Base-by-base conservation (phyloP, 495 filamentous ascomycete species). In the Penicillium cataractarum region DNA sequence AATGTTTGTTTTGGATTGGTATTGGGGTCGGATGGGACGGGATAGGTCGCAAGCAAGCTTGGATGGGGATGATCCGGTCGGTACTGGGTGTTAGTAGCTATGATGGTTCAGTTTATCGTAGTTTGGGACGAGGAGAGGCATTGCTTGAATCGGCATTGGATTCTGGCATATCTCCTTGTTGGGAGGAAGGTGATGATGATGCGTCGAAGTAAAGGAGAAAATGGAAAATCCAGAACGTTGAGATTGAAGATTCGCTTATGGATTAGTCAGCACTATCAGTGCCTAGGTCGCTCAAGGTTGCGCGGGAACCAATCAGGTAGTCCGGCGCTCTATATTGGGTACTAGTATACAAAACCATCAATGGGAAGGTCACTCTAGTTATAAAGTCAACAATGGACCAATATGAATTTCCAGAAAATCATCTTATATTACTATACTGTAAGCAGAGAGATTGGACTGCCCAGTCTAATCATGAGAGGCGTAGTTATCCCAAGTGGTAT, bases 131-230 rank as follows among this genome's bases (percentile, higher is more conserved):
- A 17, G 32, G 3, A 50, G 31, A 46, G 6, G 19, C 6, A 26
- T 32, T 55, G n/a, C n/a, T 24, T 12, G 61, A 67, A 67, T 57
- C 39, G 50, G 1, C 65, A 67, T 67, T 42, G 50, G 13, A 64
- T 67, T 61, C 61, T 53, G 48, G 9, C 17, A 24, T 22, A 10
- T 37, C 21, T 9, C n/a, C n/a, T n/a, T n/a, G n/a, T n/a, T n/a
- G n/a, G n/a, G n/a, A n/a, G n/a, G n/a, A n/a, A n/a, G n/a, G n/a
- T n/a, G 42, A 27, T 26, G 53, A 22, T 27, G 37, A 55, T 13
- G 40, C 4, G 32, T 15, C 1, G 51, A 50, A 51, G 22, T 29
- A 17, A 26, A 19, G 15, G 19, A 8, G 35, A 26, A 44, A 50
- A 27, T 27, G 42, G 32, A 58, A 58, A 58, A 58, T 39, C 55